Evolutionary conservation across 176 grass and related monocot species (phyloP), one percentile per base, ranked within the genome.

Genomic region (Typha latifolia): DNA sequence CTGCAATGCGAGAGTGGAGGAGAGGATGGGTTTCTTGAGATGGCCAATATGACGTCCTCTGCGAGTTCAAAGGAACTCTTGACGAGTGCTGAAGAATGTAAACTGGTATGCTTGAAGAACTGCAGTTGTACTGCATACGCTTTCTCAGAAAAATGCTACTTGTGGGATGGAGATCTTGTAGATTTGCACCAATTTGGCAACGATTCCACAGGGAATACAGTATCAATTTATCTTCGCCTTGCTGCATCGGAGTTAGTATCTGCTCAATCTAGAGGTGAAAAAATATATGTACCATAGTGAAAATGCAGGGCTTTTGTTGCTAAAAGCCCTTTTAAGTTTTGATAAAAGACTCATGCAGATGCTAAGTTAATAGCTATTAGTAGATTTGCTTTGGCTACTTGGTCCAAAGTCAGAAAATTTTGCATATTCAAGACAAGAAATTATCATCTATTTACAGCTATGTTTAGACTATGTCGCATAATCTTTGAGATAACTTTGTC

Each of bases 41-140:
- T 84, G 55, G 53, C 66, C 64, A 7, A 3, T 26, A 48, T 71
- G 32, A 55, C 0, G 26, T 0, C 71, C 62, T 63, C 81, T 74
- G 13, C 13, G 11, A 4, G n/a, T 3, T 4, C 49, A 66, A 10
- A 67, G 13, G 66, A 52, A 50, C 2, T 71, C 0, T 2, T 43
- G 37, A 43, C 62, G 1, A 53, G 12, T 47, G 0, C 48, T 0
- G 24, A 37, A 0, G 47, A 76, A 8, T 84, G 82, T 14, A 20
- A 89, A 75, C 11, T 3, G 14, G 74, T 62, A 0, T 89, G 78
- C 67, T n/a, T 78, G 22, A 47, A 0, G 2, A 6, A 47, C 3
- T 84, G 82, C 52, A 69, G 29, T 16, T 89, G 82, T 72, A 82
- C n/a, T 7, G 81, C 82, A 62, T 87, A 87, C 63, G 23, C 64